These are phyloP conservation scores for Starmerella bacillaris DNA, from an alignment of 805 yeast genomes.

Conservation along the genomic window DNA sequence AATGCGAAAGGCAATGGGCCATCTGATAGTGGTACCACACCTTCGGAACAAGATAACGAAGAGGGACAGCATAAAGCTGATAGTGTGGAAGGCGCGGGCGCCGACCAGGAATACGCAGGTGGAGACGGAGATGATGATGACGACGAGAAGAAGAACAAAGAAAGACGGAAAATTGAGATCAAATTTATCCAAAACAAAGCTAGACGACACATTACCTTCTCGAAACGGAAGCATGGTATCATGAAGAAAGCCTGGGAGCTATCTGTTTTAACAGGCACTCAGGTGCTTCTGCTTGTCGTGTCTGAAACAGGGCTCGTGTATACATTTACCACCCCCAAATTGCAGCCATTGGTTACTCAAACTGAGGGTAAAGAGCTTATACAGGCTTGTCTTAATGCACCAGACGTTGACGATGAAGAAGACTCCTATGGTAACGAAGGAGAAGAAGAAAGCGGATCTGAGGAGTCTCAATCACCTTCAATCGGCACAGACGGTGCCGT, in stretches of 20 bases:
- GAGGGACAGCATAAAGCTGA: conserved; percentile 4
- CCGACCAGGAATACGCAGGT: conserved; percentile 11
- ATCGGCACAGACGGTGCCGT: not conserved
- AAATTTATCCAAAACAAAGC: conserved; percentile 95
- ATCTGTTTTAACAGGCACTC: conserved; percentile 92
- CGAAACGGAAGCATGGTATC: conserved; percentile 95
- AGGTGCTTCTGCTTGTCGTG: conserved; percentile 82
- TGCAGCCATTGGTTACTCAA: conserved; percentile 93
- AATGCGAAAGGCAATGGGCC: not conserved
- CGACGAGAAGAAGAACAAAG: conserved; percentile 31
- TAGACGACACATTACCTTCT: conserved; percentile 92
- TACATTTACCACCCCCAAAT: conserved; percentile 96
- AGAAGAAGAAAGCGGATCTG: conserved; percentile 13
- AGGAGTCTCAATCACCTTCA: not conserved
- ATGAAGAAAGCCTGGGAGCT: conserved; percentile 99
- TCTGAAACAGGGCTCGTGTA: conserved; percentile 97
- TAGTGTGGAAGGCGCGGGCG: conserved; percentile 4
- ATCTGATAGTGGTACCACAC: not conserved
- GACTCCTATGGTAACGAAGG: conserved; percentile 2
- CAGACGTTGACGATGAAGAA: conserved; percentile 40
- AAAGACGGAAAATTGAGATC: conserved; percentile 83
- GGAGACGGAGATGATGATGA: conserved; percentile 31
- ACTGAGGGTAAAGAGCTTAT: conserved; percentile 93
- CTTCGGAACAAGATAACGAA: conserved; percentile 2
- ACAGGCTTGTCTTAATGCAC: conserved; percentile 93